Percentiles rank a stretch among this genome's conserved stretches.
phyloP scores from a whole-genome alignment of 2,329 filamentous ascomycete species.

The Calonectria ilicicola region DNA sequence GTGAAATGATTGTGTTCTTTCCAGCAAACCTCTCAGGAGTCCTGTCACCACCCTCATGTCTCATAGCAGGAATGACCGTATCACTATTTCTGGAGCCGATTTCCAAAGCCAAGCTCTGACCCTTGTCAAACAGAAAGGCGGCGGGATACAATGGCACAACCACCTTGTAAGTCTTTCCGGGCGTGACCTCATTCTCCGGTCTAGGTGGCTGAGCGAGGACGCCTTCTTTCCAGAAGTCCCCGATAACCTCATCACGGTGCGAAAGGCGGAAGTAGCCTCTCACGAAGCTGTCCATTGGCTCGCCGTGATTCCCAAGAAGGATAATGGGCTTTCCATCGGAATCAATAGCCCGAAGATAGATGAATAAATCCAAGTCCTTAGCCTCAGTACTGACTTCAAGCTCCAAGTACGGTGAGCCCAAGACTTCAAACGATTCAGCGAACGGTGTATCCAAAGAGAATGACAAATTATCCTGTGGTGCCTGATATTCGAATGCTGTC shows the following conservation, averaged over 20 bases:
- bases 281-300: slow-evolving; percentile 3
- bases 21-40: slow-evolving; percentile 3
- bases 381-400: slow-evolving; percentile 9
- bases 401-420: slow-evolving; percentile 17
- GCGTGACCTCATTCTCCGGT: background rate
- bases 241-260: slow-evolving; percentile 13
- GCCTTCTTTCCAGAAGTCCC: background rate
- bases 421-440: slow-evolving; percentile 2
- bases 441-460: slow-evolving; percentile 5
- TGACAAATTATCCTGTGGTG: background rate
- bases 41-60: slow-evolving; percentile 19
- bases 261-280: slow-evolving; percentile 14
- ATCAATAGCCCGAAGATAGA: slow-evolving; percentile 2
- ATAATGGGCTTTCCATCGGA: background rate
- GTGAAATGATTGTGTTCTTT: slow-evolving; percentile 6
- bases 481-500: background rate
- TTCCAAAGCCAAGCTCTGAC: slow-evolving; percentile 1
- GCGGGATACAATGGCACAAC: slow-evolving; percentile 10
- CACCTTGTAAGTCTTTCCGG: background rate
- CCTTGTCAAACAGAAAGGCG: slow-evolving; percentile 11
- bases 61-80: slow-evolving; percentile 3
- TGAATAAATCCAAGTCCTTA: slow-evolving; percentile 13
- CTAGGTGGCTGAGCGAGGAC: background rate
- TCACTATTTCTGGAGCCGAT: slow-evolving; percentile 10
- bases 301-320: slow-evolving; percentile 10